Base-by-base conservation (phyloP, 805 yeast species). In the Kockiozyma suomiensis region DNA sequence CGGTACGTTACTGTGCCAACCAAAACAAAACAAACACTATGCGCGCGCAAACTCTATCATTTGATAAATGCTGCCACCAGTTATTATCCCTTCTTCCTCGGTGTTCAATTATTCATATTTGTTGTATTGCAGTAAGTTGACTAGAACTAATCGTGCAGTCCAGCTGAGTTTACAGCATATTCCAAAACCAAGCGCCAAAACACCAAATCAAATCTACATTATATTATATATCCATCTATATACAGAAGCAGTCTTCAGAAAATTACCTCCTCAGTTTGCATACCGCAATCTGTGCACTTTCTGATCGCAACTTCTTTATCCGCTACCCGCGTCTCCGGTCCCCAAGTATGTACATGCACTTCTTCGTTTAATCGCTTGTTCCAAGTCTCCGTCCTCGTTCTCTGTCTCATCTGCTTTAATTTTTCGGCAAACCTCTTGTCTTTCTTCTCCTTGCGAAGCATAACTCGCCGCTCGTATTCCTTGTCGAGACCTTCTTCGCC, bases 401-500 rank as follows among this genome's bases (percentile, higher is more conserved):
- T 86, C 71, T 88, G 85, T 62, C 97, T 79, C 97, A 94, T 93
- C 68, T 92, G 96, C 66, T 80, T 79, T 70, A 94, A 77, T 69
- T 87, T 85, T n/a, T 81, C 81, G 65, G 88, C 85, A 72, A 89
- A 94, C 72, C 85, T 85, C 69, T 85, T 85, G 64, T 91, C 97
- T 61, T 88, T 81, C 54, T 97, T 78, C 58, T 83, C 82, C 19
- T 89, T 78, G 63, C 89, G 84, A 70, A 82, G 80, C 50, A 80
- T 83, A 72, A 90, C 96, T 33, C 99, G 76, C 53, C 90, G 74
- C 66, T 89, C 88, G 89, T 96, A 94, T 72, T 94, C 99, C n/a
- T 81, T 81, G 73, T 94, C 99, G 41, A 94, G 74, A 0, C 88
- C 90, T 56, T 90, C 97, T 8, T 86, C 81, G 0, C 96, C 87